Percentiles rank a stretch among this genome's conserved stretches.
phyloP scores from a whole-genome alignment of 345 rosid genomes.

The Erodium maritimum region DNA sequence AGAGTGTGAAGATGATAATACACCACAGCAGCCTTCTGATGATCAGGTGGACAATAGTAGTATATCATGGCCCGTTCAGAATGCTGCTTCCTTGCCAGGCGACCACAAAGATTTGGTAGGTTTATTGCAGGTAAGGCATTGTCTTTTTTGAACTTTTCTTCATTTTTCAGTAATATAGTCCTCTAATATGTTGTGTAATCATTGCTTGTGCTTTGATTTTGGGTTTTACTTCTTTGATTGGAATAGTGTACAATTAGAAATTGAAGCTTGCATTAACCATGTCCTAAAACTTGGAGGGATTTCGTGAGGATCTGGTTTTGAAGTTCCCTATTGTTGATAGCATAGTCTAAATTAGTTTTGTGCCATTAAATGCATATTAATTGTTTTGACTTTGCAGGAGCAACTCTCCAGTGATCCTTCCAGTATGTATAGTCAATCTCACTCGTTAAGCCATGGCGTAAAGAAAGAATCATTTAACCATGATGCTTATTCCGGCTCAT shows the following conservation, averaged over 20 bases:
- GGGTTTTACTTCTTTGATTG: background rate
- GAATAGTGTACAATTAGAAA: too few relatives aligned
- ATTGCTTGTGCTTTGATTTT: too few relatives aligned
- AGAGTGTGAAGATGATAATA: slow-evolving; percentile 73
- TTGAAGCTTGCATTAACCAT: background rate
- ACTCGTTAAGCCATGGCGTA: slow-evolving; percentile 43
- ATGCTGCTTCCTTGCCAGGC: slow-evolving; percentile 28
- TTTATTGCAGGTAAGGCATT: slow-evolving; percentile 60
- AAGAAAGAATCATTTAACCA: slow-evolving; percentile 40
- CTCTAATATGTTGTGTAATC: background rate
- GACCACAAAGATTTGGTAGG: slow-evolving; percentile 83
- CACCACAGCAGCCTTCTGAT: slow-evolving; percentile 22
- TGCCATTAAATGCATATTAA: slow-evolving; percentile 1
- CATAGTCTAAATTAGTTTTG: background rate
- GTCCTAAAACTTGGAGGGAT: background rate
- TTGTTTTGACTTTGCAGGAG: slow-evolving; percentile 35
- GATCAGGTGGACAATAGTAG: slow-evolving; percentile 11
- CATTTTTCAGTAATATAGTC: background rate
- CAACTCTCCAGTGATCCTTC: slow-evolving; percentile 65
- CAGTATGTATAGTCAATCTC: slow-evolving; percentile 69
- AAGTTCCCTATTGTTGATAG: background rate
- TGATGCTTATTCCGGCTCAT: slow-evolving; percentile 33
- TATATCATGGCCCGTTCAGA: slow-evolving; percentile 20
- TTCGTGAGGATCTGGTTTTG: background rate
- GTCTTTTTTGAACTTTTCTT: background rate